Percentiles rank a stretch among this genome's conserved stretches.
phyloP scores from a whole-genome alignment of 768 basidiomycete genomes.

The Thelephora ganbajun region DNA sequence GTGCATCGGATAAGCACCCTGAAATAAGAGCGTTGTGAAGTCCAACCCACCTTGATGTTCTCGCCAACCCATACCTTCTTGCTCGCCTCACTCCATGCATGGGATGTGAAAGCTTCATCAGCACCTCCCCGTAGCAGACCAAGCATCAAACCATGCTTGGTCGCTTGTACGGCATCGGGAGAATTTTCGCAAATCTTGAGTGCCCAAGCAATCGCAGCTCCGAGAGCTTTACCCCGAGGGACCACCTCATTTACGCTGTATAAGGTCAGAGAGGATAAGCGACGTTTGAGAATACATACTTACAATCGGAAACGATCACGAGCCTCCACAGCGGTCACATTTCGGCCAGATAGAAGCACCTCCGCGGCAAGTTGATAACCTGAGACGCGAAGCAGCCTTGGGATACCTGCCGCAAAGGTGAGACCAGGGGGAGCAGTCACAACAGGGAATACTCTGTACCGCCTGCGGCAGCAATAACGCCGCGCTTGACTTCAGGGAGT shows the following conservation, averaged over 20 bases:
- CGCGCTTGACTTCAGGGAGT: slow-evolving; percentile 66
- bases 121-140: slow-evolving; percentile 34
- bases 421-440: background rate
- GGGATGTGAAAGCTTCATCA: slow-evolving; percentile 33
- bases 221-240: slow-evolving; percentile 35
- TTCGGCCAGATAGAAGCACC: slow-evolving; percentile 58
- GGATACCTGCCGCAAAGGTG: slow-evolving; percentile 31
- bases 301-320: slow-evolving; percentile 63
- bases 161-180: slow-evolving; percentile 67
- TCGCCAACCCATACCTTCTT: slow-evolving; percentile 40
- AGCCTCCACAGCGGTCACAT: slow-evolving; percentile 55
- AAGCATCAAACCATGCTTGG: slow-evolving; percentile 56
- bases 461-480: slow-evolving; percentile 60
- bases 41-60: slow-evolving; percentile 50
- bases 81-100: slow-evolving; percentile 32
- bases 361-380: slow-evolving; percentile 75
- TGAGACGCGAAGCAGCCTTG: slow-evolving; percentile 45
- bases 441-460: slow-evolving; percentile 25
- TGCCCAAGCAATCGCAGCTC: slow-evolving; percentile 50
- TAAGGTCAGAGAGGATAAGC: slow-evolving; percentile 1
- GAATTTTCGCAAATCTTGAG: slow-evolving; percentile 47
- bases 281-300: slow-evolving; percentile 12
- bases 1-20: background rate
- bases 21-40: slow-evolving; percentile 1
- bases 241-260: slow-evolving; percentile 62